Evolutionary conservation across 2,329 filamentous ascomycete species (phyloP), one percentile per base, ranked within the genome.

Genomic region (Periconia digitata): DNA sequence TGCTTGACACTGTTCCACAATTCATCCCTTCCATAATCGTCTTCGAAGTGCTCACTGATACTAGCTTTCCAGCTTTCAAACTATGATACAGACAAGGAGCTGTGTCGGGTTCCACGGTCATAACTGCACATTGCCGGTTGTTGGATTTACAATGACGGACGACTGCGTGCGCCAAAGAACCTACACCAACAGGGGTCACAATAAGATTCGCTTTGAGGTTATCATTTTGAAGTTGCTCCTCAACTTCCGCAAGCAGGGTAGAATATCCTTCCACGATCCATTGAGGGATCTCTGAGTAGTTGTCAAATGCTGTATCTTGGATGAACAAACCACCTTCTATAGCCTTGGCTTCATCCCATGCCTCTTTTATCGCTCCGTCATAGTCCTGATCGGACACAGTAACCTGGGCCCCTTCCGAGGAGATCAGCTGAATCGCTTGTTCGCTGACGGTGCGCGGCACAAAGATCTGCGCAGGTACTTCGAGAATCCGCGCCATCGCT

Each of bases 201-300:
- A 85, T 77, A 8, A 82, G 70, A 0, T 74, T 79, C 6, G 78
- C 73, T 3, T 69, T 52, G 4, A 60, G 54, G 0, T 71, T 64
- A 1, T 46, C 51, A 0, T 71, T 68, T 0, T 75, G 62, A 8
- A 86, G 62, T 60, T 92, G 87, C 17, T 74, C 64, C 42, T 90
- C 86, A 0, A 83, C 74, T 62, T 94, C 89, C 3, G 71, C 66
- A 52, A 92, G 74, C 79, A 92, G 85, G 0, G 87, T 90, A 4
- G 76, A 77, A 59, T 92, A 94, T 0, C 89, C 89, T 51, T 92
- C 84, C 0, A 90, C 85, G 18, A 92, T 86, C 84, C 86, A 91
- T 67, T 81, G 40, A 0, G 88, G 86, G 5, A 90, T 80, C 34
- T 83, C 75, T 40, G 84, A 79, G 57, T 88, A 90, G 2, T 81